Evolutionary conservation across 768 basidiomycete genomes (phyloP).

Genomic region (Tylopilus intermedius): DNA sequence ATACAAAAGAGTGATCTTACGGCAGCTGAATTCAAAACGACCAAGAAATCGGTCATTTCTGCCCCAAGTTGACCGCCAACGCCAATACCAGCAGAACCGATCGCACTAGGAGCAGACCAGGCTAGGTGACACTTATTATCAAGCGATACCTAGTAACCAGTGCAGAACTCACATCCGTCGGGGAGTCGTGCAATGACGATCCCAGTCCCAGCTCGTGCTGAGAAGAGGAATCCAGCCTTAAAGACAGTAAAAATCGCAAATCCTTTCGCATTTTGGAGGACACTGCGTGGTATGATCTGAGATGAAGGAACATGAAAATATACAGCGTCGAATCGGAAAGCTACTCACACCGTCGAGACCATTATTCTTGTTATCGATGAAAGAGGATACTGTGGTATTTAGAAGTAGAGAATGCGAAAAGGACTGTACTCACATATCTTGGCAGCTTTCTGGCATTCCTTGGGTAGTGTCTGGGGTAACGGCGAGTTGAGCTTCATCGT

Average conservation of each 20-base stretch:
- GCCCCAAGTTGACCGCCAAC: constrained; percentile 80
- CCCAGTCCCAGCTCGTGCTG: constrained; percentile 77
- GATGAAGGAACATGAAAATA: background rate
- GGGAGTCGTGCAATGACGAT: constrained; percentile 81
- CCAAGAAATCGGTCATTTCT: constrained; percentile 86
- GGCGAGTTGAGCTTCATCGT: constrained; percentile 49
- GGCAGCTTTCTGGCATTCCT: constrained; percentile 83
- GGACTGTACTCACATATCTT: constrained; percentile 62
- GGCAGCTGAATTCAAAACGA: constrained; percentile 80
- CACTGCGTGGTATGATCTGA: constrained; percentile 51
- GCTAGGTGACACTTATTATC: constrained; percentile 46
- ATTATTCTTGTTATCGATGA: constrained; percentile 75
- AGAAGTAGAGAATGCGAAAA: background rate
- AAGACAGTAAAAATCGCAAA: constrained; percentile 91
- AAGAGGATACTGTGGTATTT: constrained; percentile 61
- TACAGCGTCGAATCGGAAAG: background rate
- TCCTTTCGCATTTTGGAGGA: constrained; percentile 57
- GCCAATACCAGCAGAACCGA: constrained; percentile 88
- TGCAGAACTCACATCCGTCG: constrained; percentile 64
- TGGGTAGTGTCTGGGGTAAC: constrained; percentile 55
- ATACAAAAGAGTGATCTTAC: constrained; percentile 38
- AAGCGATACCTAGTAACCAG: background rate
- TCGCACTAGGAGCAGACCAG: constrained; percentile 94
- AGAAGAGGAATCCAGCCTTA: constrained; percentile 66
- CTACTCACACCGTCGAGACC: constrained; percentile 71